A percentile compares a stretch with the other conserved stretches of the same genome.
phyloP scores from a whole-genome alignment of 1,139 yeast genomes.

The Geotrichum fermentans region DNA sequence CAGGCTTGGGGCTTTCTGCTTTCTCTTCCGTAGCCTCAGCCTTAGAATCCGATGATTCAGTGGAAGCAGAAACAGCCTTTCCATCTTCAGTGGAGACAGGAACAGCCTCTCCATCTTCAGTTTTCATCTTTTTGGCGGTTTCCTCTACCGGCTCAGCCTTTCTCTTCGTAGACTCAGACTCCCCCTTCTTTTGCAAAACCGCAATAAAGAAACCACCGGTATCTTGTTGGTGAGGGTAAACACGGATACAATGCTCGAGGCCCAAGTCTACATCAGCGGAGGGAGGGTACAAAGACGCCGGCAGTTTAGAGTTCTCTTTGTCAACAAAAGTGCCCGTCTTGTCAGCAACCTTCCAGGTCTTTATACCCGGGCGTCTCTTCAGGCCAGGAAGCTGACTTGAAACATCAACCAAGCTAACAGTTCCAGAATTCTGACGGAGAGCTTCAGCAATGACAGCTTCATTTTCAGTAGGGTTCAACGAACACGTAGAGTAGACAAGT shows the following conservation, averaged over 20 bases:
- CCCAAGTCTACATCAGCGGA: constrained; percentile 60
- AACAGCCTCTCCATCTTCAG: constrained; percentile 25
- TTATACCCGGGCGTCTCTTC: constrained; percentile 66
- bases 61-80: constrained; percentile 24
- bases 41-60: too few relatives aligned
- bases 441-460: constrained; percentile 97
- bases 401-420: constrained; percentile 65
- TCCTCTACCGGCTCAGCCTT: constrained; percentile 29
- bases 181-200: constrained; percentile 68
- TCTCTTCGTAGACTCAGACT: constrained; percentile 27
- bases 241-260: constrained; percentile 80
- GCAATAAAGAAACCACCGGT: constrained; percentile 98
- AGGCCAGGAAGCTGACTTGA: constrained; percentile 71
- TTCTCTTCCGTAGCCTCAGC: constrained; percentile 2
- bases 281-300: constrained; percentile 75
- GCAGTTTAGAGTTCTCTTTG: constrained; percentile 44
- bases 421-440: constrained; percentile 64
- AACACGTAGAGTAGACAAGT: constrained; percentile 94
- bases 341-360: constrained; percentile 78
- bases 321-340: constrained; percentile 61
- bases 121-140: constrained; percentile 32
- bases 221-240: constrained; percentile 95
- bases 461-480: constrained; percentile 90
- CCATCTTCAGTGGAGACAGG: constrained; percentile 19
- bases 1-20: constrained; percentile 29